phyloP scores from a whole-genome alignment of 2,329 filamentous ascomycete genomes.

The Hypoxylon sp. region DNA sequence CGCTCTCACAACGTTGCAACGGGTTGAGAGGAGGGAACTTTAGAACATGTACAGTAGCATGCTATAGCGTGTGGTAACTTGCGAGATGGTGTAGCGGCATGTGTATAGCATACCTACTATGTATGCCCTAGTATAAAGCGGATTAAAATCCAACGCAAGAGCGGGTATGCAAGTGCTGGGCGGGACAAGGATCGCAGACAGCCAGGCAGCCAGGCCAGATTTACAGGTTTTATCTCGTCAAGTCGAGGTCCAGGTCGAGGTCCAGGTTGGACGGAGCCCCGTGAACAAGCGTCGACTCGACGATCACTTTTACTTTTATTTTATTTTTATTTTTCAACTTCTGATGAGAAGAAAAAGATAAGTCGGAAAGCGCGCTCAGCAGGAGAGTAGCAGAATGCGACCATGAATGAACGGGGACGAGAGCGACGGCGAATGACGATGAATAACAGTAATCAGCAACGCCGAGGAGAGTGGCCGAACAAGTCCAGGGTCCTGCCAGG shows the following conservation, averaged over 20 bases:
- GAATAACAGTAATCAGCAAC: conserved; percentile 38
- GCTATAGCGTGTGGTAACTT: background rate
- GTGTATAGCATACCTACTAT: no score
- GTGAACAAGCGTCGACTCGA: no score
- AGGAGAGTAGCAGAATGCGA: conserved; percentile 36
- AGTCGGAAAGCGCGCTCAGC: conserved; percentile 33
- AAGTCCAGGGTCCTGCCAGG: conserved; percentile 28
- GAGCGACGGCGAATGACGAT: conserved; percentile 34
- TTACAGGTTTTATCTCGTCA: conserved; percentile 35
- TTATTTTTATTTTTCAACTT: no score
- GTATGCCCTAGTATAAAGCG: no score
- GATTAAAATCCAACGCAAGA: conserved; percentile 38
- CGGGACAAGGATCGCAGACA: conserved; percentile 10
- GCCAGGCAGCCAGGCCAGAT: conserved; percentile 19
- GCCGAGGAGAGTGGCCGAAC: conserved; percentile 39
- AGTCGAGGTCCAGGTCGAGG: conserved; percentile 25
- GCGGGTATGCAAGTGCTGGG: conserved; percentile 42
- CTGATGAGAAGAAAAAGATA: conserved; percentile 26
- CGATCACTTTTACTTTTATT: no score
- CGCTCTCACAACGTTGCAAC: background rate
- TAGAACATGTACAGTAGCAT: background rate
- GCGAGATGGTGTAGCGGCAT: conserved; percentile 25
- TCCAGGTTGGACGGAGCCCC: conserved; percentile 16
- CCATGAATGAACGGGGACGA: conserved; percentile 31
- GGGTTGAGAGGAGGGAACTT: background rate